Conservation (phyloP, 2,329 filamentous ascomycete genomes). For the Nectriaceae sp. region DNA sequence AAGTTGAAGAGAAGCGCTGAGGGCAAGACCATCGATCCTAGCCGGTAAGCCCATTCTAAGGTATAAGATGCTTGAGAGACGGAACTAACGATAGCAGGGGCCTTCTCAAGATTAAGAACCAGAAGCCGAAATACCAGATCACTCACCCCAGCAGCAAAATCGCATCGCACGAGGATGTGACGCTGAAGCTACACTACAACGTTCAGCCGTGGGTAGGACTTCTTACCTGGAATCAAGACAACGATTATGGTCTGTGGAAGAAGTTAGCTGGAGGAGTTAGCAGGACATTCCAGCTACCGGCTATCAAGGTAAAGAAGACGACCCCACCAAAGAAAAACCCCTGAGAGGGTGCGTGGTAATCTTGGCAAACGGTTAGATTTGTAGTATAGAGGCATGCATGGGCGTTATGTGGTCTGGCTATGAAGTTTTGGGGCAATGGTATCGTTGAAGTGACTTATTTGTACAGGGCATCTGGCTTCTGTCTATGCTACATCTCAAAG, state of each 20-base stretch:
- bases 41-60: constrained; percentile 43
- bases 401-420: constrained; percentile 21
- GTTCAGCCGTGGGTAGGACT: constrained; percentile 95
- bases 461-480: too few species aligned
- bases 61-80: not conserved
- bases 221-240: constrained; percentile 74
- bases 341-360: constrained; percentile 14
- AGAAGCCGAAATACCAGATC: constrained; percentile 95
- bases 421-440: not conserved
- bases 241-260: constrained; percentile 64
- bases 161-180: constrained; percentile 72
- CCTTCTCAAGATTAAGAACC: constrained; percentile 75
- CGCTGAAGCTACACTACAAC: constrained; percentile 87
- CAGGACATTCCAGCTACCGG: constrained; percentile 64
- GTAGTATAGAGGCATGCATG: constrained; percentile 13
- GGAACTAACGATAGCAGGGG: constrained; percentile 51
- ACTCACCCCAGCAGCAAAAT: constrained; percentile 83
- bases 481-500: not conserved
- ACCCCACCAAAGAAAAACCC: constrained; percentile 20
- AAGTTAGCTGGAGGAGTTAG: constrained; percentile 65
- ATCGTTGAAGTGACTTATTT: too few species aligned
- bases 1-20: constrained; percentile 61
- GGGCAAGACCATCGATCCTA: constrained; percentile 62
- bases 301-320: constrained; percentile 60
- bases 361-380: not conserved